Percentiles rank a stretch among this genome's conserved stretches.
Evolutionary conservation across 306 rosid genomes (phyloP).

Genomic region (Mimosa bimucronata): DNA sequence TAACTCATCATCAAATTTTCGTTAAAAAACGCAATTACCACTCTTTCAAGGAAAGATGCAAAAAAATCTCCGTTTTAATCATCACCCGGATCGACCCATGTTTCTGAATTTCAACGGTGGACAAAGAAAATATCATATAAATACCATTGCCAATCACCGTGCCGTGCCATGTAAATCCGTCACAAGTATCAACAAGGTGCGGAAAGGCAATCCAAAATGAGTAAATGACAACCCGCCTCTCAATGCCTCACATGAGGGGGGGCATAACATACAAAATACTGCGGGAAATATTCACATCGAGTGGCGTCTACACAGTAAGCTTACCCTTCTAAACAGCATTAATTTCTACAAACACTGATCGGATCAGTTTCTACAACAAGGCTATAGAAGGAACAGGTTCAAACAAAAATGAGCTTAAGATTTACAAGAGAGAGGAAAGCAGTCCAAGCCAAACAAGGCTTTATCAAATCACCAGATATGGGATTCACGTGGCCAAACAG

Average conservation of each 20-base stretch:
- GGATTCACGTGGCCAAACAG: constrained; percentile 47
- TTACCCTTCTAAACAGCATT: background rate
- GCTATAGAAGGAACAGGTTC: background rate
- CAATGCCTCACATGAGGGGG: background rate
- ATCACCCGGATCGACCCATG: background rate
- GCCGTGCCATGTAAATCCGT: background rate
- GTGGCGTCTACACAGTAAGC: background rate
- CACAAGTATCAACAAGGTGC: background rate
- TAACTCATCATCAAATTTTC: background rate
- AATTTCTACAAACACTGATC: background rate
- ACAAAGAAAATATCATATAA: background rate
- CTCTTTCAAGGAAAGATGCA: too few species aligned
- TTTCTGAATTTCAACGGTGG: background rate
- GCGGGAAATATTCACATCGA: constrained; percentile 1
- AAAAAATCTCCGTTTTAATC: background rate
- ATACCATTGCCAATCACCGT: background rate
- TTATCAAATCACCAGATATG: constrained; percentile 44
- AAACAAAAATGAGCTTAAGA: constrained; percentile 54
- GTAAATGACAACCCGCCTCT: background rate
- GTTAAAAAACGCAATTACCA: too few species aligned
- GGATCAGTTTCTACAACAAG: background rate
- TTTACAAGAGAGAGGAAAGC: constrained; percentile 63
- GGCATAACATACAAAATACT: constrained; percentile 1
- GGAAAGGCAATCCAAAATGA: background rate
- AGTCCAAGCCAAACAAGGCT: constrained; percentile 63